A percentile compares a stretch with the other conserved stretches of the same genome.
These are phyloP conservation scores for Parasarocladium wereldwijsianum DNA, from an alignment of 2,329 filamentous ascomycete genomes.

Conservation along the genomic window DNA sequence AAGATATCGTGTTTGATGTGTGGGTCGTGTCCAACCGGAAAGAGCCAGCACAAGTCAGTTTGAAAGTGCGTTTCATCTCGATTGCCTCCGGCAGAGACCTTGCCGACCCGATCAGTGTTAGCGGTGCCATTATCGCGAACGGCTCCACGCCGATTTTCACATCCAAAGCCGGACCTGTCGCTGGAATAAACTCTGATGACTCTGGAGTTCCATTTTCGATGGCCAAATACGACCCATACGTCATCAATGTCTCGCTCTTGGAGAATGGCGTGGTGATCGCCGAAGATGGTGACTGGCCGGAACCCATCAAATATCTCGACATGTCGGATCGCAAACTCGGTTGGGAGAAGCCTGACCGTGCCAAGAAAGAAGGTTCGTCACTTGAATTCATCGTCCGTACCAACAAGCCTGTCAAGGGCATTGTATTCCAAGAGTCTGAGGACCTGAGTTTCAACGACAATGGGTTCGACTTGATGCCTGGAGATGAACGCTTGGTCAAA, in stretches of 20 bases:
- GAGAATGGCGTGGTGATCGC: constrained; percentile 23
- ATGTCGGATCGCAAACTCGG: constrained; percentile 24
- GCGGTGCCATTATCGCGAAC: constrained; percentile 17
- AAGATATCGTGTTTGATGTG: constrained; percentile 21
- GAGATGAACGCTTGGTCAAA: constrained; percentile 15
- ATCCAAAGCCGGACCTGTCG: constrained; percentile 7
- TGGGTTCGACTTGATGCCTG: constrained; percentile 41
- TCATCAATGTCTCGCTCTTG: constrained; percentile 29
- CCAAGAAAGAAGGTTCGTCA: constrained; percentile 8
- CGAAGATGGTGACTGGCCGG: constrained; percentile 41
- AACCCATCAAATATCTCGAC: constrained; percentile 45
- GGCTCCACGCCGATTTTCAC: constrained; percentile 21
- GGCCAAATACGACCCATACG: constrained; percentile 25
- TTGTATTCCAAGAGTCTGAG: constrained; percentile 35
- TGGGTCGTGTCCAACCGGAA: constrained; percentile 24
- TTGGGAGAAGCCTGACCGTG: constrained; percentile 21
- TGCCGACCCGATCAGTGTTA: constrained; percentile 10
- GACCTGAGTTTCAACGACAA: constrained; percentile 37
- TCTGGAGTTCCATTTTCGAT: constrained; percentile 14
- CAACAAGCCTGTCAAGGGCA: constrained; percentile 38
- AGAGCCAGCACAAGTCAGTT: constrained; percentile 12
- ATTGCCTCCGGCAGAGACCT: constrained; percentile 23
- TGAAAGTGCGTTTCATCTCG: constrained; percentile 25
- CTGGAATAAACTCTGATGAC: constrained; percentile 5
- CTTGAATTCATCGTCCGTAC: constrained; percentile 17